Conservation (phyloP, 148 eudicot genomes). For the Polygonum aviculare region DNA sequence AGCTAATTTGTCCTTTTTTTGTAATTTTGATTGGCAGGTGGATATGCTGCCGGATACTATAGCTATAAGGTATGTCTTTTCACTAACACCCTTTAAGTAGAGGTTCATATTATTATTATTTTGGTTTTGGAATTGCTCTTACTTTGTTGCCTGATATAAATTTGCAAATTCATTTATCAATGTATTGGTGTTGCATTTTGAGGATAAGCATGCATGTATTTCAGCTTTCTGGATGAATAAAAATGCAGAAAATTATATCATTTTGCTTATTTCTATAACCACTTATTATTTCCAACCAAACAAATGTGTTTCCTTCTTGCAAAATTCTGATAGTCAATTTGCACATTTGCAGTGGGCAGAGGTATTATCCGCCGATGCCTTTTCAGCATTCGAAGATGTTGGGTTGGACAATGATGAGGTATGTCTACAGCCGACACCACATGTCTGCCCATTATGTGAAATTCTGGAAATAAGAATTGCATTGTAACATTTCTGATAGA, state of each 20-base stretch:
- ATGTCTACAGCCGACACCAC: not conserved
- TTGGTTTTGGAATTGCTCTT: not conserved
- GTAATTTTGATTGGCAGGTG: constrained; percentile 36
- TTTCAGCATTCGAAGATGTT: constrained; percentile 96
- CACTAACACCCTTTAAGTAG: not conserved
- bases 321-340: constrained; percentile 6
- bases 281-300: not conserved
- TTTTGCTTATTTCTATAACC: not conserved
- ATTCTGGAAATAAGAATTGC: not conserved
- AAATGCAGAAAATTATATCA: not conserved
- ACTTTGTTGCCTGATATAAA: not conserved
- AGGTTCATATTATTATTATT: not conserved
- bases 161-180: not conserved
- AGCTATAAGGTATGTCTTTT: constrained; percentile 76
- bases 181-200: not conserved
- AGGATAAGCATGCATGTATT: not conserved
- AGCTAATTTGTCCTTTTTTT: not conserved
- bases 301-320: not conserved
- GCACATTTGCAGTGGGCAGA: constrained; percentile 90
- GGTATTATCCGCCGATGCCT: constrained; percentile 98
- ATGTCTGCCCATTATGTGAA: no score
- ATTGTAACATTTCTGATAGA: not conserved
- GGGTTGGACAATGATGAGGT: constrained; percentile 85
- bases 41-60: constrained; percentile 98
- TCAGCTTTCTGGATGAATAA: not conserved